Evolutionary conservation across 495 filamentous ascomycete genomes (phyloP).

Genomic region (Aeminium ludgeri): DNA sequence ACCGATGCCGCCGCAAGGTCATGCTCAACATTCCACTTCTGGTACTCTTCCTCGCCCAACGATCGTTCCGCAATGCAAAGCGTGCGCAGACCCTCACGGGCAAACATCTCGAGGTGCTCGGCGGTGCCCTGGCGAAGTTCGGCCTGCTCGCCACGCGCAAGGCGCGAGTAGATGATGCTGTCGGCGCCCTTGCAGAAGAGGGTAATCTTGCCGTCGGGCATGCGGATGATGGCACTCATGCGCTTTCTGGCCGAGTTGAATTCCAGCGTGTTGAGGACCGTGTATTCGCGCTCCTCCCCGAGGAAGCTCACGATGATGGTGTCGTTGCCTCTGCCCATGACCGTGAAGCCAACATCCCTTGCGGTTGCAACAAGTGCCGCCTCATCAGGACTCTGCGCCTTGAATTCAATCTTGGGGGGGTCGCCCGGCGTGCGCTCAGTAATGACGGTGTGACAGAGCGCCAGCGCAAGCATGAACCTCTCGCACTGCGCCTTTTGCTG

Average conservation of each 20-base stretch:
- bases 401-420: constrained; percentile 82
- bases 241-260: constrained; percentile 95
- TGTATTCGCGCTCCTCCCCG: constrained; percentile 68
- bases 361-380: constrained; percentile 82
- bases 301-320: constrained; percentile 72
- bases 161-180: constrained; percentile 88
- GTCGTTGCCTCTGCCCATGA: constrained; percentile 62
- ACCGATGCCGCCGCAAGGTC: constrained; percentile 75
- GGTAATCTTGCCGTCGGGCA: constrained; percentile 84
- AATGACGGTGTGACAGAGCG: constrained; percentile 91
- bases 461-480: constrained; percentile 88
- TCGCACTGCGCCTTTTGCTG: constrained; percentile 61
- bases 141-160: constrained; percentile 68
- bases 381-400: constrained; percentile 94
- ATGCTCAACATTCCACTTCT: constrained; percentile 67
- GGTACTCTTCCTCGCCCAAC: constrained; percentile 74
- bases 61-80: constrained; percentile 84
- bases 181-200: constrained; percentile 98
- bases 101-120: constrained; percentile 91
- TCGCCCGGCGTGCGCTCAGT: constrained; percentile 78
- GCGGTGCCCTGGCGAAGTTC: constrained; percentile 72
- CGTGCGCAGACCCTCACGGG: constrained; percentile 84
- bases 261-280: constrained; percentile 85
- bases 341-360: constrained; percentile 89
- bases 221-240: constrained; percentile 94